Percentiles rank a stretch among this genome's conserved stretches.
Conservation (phyloP, 768 basidiomycete genomes). For the Sutorius australiensis region DNA sequence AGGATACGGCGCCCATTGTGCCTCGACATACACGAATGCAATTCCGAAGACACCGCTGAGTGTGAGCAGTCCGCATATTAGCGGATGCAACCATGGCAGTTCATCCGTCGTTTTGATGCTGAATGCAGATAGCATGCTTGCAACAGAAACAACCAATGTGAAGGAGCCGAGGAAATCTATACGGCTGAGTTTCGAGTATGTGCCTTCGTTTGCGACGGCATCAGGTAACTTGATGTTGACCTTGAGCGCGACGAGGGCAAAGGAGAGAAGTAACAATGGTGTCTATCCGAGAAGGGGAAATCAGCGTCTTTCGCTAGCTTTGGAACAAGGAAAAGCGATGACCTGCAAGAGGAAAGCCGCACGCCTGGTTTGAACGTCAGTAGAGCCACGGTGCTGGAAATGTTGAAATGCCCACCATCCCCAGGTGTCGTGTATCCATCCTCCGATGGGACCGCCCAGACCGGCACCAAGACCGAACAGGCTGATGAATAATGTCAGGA, state of each 20-base stretch:
- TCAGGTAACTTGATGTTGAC: slow-evolving; percentile 75
- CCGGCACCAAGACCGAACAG: slow-evolving; percentile 82
- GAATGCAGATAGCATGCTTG: slow-evolving; percentile 70
- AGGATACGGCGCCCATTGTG: slow-evolving; percentile 72
- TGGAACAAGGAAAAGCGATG: slow-evolving; percentile 14
- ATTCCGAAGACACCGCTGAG: slow-evolving; percentile 50
- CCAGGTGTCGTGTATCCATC: slow-evolving; percentile 80
- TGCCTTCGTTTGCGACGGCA: slow-evolving; percentile 54
- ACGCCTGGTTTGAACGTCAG: slow-evolving; percentile 50
- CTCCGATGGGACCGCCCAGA: slow-evolving; percentile 75
- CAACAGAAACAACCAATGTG: slow-evolving; percentile 70
- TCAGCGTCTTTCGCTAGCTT: slow-evolving; percentile 6
- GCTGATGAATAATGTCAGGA: slow-evolving; percentile 36
- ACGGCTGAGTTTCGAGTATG: slow-evolving; percentile 63
- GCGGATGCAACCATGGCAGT: slow-evolving; percentile 68
- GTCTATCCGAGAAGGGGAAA: slow-evolving; percentile 42
- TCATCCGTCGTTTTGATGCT: slow-evolving; percentile 78
- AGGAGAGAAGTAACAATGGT: slow-evolving; percentile 71
- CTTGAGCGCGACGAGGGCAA: slow-evolving; percentile 67
- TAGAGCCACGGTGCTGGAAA: not conserved
- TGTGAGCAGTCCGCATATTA: slow-evolving; percentile 63
- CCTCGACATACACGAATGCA: slow-evolving; percentile 76
- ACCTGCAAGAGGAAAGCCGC: slow-evolving; percentile 86
- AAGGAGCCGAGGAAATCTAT: slow-evolving; percentile 84
- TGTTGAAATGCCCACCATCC: slow-evolving; percentile 61